Conservation (phyloP, 306 rosid genomes). For the Medicago ruthenica region DNA sequence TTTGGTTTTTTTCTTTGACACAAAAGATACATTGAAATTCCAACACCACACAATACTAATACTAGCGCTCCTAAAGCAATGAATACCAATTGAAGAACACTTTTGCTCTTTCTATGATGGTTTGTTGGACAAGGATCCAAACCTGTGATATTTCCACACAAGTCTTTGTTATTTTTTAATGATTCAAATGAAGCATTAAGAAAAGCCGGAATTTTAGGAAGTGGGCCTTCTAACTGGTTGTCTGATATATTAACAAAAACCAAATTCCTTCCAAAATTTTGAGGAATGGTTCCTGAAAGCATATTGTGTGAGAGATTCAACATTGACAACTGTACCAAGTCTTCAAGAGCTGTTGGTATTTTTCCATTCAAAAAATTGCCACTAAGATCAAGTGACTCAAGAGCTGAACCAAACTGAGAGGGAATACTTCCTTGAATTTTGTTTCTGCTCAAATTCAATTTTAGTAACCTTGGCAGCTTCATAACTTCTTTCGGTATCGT, state of each 20-base stretch:
- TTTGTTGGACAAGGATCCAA: conserved; percentile 31
- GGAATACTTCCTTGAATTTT: conserved; percentile 44
- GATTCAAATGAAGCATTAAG: conserved; percentile 29
- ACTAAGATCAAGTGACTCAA: conserved; percentile 55
- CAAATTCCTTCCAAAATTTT: conserved; percentile 27
- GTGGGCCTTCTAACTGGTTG: conserved; percentile 43
- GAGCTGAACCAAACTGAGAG: conserved; percentile 12
- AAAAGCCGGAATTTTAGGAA: conserved; percentile 41
- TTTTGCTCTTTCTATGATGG: neutral
- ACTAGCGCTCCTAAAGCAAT: neutral
- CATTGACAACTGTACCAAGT: conserved; percentile 22
- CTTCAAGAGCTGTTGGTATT: conserved; percentile 48
- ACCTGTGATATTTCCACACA: conserved; percentile 42
- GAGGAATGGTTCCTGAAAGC: conserved; percentile 52
- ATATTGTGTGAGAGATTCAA: conserved; percentile 55
- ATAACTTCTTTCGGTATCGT: conserved; percentile 33
- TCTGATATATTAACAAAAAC: conserved; percentile 49
- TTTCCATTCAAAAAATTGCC: conserved; percentile 35
- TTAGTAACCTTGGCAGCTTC: neutral
- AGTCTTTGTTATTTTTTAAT: conserved; percentile 36
- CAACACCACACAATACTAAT: conserved; percentile 26
- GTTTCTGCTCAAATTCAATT: conserved; percentile 39
- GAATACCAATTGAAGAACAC: neutral
- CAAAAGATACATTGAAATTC: conserved; percentile 17
- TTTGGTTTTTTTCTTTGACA: neutral